Base-by-base conservation (phyloP, 371 early-diverging fungal species). In the Rhizopus stolonifer region DNA sequence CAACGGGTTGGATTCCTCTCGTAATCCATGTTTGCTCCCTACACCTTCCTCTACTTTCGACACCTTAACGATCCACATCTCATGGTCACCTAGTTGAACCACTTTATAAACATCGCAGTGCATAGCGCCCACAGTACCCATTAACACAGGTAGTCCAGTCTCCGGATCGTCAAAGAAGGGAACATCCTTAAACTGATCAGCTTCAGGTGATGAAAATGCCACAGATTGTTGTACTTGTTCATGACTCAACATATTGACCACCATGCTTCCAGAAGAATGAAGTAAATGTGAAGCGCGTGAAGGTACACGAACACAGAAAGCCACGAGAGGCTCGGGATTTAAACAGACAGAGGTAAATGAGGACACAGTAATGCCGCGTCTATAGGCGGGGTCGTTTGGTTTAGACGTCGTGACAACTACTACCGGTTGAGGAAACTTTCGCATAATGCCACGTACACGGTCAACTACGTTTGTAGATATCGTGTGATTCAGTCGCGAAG, bases 331-430 rank as follows among this genome's bases (percentile, higher is more conserved):
- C 17, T 76, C 69, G 3, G 89, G 89, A 19, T 75, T 58, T 0
- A 88, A 61, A n/a, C 84, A 81, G 13, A 88, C 80, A 2, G 89
- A 86, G 0, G 84, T 84, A 44, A 88, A 86, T 3, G 87, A 86
- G 17, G 81, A 78, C 18, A 85, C 82, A 1, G 89, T 88, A 31
- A 83, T 84, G 14, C 87, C 89, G 8, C 86, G 75, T 52, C 80
- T 67, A 23, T 72, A 55, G 1, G 51, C 44, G 17, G 67, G 67
- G 34, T 75, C 69, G 1, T 51, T 53, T 4, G 75, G 69, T n/a
- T 63, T 60, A 14, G 69, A 67, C 0, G 84, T 84, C 0, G 82
- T 80, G 0, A 84, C 80, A 0, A 82, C 81, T 0, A 80, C 82
- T 2, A 84, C 82, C 45, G 84, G 83, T 44, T 81, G 81, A 6